These are phyloP conservation scores for Salix exigua DNA, from an alignment of 345 rosid genomes.

Conservation along the genomic window DNA sequence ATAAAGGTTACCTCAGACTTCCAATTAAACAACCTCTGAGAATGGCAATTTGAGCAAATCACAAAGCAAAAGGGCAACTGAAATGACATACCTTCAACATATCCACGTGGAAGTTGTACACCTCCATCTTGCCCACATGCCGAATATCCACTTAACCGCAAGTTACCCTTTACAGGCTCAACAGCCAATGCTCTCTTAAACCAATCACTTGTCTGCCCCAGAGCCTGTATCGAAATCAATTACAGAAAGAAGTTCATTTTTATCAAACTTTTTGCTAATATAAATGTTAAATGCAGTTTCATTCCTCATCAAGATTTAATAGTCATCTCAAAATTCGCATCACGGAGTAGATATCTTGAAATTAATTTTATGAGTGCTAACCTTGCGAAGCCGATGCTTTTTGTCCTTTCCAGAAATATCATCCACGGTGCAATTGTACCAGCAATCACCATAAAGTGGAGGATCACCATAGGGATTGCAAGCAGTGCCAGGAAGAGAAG, in stretches of 20 bases:
- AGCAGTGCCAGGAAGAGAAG: constrained; percentile 47
- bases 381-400: constrained; percentile 85
- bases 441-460: constrained; percentile 86
- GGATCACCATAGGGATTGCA: constrained; percentile 77
- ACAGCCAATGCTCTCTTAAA: constrained; percentile 86
- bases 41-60: neutral
- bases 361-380: constrained; percentile 12
- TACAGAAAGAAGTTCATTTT: constrained; percentile 14
- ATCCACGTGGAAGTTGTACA: constrained; percentile 92
- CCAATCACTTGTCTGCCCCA: constrained; percentile 94
- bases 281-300: neutral
- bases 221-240: constrained; percentile 55
- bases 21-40: neutral
- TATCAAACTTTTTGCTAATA: constrained; percentile 1
- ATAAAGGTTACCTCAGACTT: neutral
- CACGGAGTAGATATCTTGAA: neutral
- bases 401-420: constrained; percentile 92
- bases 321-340: neutral
- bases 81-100: constrained; percentile 70
- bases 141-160: constrained; percentile 96
- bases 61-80: constrained; percentile 7
- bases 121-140: constrained; percentile 99
- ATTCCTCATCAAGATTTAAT: neutral
- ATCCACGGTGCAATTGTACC: constrained; percentile 94
- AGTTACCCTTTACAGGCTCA: constrained; percentile 94